Conservation (phyloP, 2,329 filamentous ascomycete species). For the Nigrospora sphaerica region DNA sequence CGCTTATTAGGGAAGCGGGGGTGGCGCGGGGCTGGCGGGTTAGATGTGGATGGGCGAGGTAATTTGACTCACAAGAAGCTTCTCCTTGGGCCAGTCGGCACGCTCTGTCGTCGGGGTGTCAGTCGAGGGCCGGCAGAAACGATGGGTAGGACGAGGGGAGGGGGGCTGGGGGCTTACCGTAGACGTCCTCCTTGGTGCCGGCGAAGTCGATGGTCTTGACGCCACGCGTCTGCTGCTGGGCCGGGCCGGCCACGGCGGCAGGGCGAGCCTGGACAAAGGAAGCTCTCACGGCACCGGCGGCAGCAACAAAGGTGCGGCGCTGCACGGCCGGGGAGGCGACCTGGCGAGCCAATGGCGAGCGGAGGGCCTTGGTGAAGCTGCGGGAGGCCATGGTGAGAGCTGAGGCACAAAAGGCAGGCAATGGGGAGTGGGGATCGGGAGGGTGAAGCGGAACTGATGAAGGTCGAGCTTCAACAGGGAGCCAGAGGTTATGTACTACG, state of each 20-base stretch:
- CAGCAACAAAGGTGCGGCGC: conserved; percentile 57
- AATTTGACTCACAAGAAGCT: conserved; percentile 72
- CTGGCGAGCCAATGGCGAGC: conserved; percentile 57
- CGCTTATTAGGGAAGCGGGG: neutral
- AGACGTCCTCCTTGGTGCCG: conserved; percentile 89
- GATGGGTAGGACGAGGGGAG: neutral
- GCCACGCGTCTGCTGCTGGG: conserved; percentile 66
- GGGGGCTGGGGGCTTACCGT: conserved; percentile 50
- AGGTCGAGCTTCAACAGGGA: no score
- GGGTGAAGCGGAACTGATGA: no score
- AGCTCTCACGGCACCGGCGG: conserved; percentile 47
- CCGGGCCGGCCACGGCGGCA: conserved; percentile 37
- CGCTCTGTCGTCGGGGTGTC: conserved; percentile 60
- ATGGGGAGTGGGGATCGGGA: no score
- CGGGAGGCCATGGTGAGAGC: conserved; percentile 66
- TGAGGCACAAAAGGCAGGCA: no score
- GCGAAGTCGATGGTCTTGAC: conserved; percentile 99
- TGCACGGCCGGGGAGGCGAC: conserved; percentile 52
- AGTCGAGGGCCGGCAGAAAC: neutral
- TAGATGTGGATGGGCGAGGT: no score
- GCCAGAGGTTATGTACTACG: no score
- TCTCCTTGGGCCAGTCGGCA: conserved; percentile 96
- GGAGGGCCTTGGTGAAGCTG: conserved; percentile 62
- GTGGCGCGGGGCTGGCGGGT: no score
- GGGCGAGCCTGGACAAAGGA: conserved; percentile 40